These are phyloP conservation scores for Ceratobasidium sp. DNA, from an alignment of 1,284 basidiomycete genomes.

Conservation along the genomic window DNA sequence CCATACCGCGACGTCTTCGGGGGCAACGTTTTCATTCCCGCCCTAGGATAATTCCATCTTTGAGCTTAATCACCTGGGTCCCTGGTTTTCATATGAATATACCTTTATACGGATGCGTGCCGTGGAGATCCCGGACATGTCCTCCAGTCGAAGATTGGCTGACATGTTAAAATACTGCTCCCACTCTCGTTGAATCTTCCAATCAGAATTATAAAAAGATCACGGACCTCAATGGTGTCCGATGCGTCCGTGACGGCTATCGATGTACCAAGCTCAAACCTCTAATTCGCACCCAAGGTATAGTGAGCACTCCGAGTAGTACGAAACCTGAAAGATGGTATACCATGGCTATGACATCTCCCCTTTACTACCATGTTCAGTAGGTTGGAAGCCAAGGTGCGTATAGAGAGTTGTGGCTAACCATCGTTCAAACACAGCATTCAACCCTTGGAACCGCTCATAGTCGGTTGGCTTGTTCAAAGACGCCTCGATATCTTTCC, in stretches of 20 bases:
- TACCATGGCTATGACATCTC: constrained; percentile 29
- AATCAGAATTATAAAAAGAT: neutral
- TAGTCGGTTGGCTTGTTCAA: neutral
- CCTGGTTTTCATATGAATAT: too few species aligned
- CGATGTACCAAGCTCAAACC: constrained; percentile 9
- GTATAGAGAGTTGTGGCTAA: neutral
- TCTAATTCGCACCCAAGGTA: neutral
- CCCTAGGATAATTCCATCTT: neutral
- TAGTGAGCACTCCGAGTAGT: neutral
- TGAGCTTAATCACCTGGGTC: neutral
- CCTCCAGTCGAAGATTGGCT: neutral
- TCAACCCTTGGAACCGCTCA: constrained; percentile 7
- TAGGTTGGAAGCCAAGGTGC: neutral
- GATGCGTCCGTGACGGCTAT: neutral
- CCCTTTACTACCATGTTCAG: neutral
- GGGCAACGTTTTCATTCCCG: neutral
- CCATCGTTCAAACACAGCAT: constrained; percentile 1
- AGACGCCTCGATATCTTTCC: neutral
- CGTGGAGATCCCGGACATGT: neutral
- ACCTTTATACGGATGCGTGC: neutral
- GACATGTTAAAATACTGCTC: neutral
- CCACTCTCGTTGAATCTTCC: neutral
- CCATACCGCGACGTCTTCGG: neutral
- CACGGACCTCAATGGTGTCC: neutral
- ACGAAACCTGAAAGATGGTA: neutral